phyloP scores from a whole-genome alignment of 73 alveolate genomes.

The Blepharisma japonicum region DNA sequence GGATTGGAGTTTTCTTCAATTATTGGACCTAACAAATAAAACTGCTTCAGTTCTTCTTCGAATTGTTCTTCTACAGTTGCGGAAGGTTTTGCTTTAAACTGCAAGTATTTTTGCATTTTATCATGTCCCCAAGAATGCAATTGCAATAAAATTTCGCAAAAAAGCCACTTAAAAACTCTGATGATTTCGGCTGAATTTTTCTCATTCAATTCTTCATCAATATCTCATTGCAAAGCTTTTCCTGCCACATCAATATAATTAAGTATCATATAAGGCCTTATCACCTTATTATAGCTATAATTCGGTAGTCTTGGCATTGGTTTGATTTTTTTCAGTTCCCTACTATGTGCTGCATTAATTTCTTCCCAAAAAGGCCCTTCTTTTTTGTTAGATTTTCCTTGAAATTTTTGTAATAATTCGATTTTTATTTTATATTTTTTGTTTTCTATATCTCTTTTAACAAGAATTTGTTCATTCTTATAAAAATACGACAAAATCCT shows the following conservation, averaged over 20 bases:
- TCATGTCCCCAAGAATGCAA: slow-evolving; percentile 5
- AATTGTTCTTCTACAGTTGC: not conserved
- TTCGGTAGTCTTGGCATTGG: not conserved
- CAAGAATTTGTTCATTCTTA: not conserved
- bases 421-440: not conserved
- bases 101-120: not conserved
- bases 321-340: not conserved
- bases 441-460: not conserved
- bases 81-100: not conserved
- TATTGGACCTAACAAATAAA: not conserved
- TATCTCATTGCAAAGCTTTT: not conserved
- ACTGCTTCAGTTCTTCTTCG: not conserved
- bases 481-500: not conserved
- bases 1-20: not conserved
- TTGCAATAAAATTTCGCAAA: slow-evolving; percentile 5
- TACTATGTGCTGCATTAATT: not conserved
- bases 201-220: not conserved
- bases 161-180: slow-evolving; percentile 9
- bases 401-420: too few species aligned
- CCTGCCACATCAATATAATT: slow-evolving; percentile 1
- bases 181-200: not conserved
- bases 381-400: not conserved
- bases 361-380: not conserved
- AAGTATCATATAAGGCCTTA: slow-evolving; percentile 18
- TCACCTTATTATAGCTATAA: not conserved